phyloP scores from a whole-genome alignment of 495 filamentous ascomycete species.

The Penicillium macrosclerotiorum region DNA sequence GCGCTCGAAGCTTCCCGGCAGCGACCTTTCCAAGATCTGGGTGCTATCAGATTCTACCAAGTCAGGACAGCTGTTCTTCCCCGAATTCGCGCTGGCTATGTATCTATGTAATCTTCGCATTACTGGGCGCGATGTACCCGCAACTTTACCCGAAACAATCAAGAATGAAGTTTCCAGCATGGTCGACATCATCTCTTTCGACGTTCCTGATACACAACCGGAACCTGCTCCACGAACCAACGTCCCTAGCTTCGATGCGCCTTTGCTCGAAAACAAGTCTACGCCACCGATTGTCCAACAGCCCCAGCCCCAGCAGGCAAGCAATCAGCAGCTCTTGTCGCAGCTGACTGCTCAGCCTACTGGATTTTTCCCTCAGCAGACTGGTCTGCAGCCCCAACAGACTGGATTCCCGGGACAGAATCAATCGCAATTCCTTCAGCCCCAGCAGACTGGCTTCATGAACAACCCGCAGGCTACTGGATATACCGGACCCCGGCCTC shows the following conservation, averaged over 20 bases:
- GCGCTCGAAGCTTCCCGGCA: slow-evolving; percentile 80
- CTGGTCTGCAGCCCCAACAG: slow-evolving; percentile 53
- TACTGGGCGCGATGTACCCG: slow-evolving; percentile 78
- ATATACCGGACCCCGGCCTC: slow-evolving; percentile 75
- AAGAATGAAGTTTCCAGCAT: slow-evolving; percentile 98
- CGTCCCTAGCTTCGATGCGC: slow-evolving; percentile 73
- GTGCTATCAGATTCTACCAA: slow-evolving; percentile 96
- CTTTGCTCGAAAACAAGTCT: slow-evolving; percentile 58
- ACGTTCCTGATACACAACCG: slow-evolving; percentile 74
- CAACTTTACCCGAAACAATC: slow-evolving; percentile 74
- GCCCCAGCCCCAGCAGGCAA: slow-evolving; percentile 75
- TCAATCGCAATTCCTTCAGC: slow-evolving; percentile 39
- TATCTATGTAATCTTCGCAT: slow-evolving; percentile 95
- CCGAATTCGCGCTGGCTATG: slow-evolving; percentile 97
- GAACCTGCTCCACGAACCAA: slow-evolving; percentile 56
- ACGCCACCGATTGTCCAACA: slow-evolving; percentile 77
- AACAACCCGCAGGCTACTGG: slow-evolving; percentile 58
- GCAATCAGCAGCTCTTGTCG: slow-evolving; percentile 72
- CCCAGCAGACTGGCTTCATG: slow-evolving; percentile 50
- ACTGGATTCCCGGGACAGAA: slow-evolving; percentile 45
- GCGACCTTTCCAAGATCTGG: slow-evolving; percentile 86
- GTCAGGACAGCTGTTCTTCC: slow-evolving; percentile 94
- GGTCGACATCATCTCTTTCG: slow-evolving; percentile 99
- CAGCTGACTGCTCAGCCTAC: slow-evolving; percentile 74
- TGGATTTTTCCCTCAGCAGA: slow-evolving; percentile 57